Conservation (phyloP, 805 yeast species). For the Pichia insulana region DNA sequence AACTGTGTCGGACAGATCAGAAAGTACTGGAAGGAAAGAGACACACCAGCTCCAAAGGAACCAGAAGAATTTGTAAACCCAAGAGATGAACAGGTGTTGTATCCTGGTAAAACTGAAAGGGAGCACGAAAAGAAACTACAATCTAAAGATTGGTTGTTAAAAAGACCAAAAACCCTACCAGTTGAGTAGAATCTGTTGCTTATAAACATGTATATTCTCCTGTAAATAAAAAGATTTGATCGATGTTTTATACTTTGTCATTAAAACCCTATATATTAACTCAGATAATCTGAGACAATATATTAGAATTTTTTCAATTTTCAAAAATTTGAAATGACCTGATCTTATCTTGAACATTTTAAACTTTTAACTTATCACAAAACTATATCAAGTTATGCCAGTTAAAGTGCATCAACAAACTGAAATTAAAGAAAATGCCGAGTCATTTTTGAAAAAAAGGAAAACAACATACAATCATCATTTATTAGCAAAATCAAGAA, state of each 20-base stretch:
- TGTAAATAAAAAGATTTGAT: background rate
- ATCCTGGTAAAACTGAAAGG: constrained; percentile 61
- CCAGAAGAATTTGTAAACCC: constrained; percentile 42
- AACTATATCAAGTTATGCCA: background rate
- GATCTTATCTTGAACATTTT: background rate
- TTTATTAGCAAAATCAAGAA: background rate
- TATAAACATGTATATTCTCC: background rate
- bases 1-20: constrained; percentile 80
- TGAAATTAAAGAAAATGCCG: background rate
- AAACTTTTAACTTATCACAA: too few relatives aligned
- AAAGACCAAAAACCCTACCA: constrained; percentile 49
- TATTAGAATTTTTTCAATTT: too few relatives aligned
- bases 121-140: constrained; percentile 37
- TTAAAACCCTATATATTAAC: too few relatives aligned
- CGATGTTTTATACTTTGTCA: background rate
- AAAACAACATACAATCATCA: background rate
- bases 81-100: constrained; percentile 54
- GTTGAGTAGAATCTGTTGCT: constrained; percentile 25
- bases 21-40: constrained; percentile 49
- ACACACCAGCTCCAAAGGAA: constrained; percentile 21
- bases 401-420: background rate
- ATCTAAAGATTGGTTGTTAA: constrained; percentile 46
- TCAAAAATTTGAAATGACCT: background rate
- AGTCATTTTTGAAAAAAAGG: background rate
- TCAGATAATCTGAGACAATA: too few relatives aligned